Evolutionary conservation across 495 filamentous ascomycete species (phyloP).

Genomic region (Aspergillus leporis): DNA sequence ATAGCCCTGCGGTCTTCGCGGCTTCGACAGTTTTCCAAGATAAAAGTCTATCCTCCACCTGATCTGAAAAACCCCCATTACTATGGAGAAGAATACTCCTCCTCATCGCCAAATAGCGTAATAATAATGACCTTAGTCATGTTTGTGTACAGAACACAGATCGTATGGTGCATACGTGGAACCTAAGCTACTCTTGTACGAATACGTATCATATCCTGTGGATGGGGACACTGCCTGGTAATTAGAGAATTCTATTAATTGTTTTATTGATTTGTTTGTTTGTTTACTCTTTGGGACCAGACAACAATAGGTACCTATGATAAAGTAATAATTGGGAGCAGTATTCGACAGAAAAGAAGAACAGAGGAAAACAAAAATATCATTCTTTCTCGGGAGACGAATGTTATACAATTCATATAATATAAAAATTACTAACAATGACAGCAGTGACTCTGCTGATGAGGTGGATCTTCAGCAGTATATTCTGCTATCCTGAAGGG

Average conservation of each 20-base stretch:
- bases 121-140: neutral
- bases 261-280: neutral
- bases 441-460: too few relatives aligned
- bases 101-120: neutral
- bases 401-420: too few relatives aligned
- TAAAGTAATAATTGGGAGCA: too few relatives aligned
- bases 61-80: neutral
- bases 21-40: conserved; percentile 16
- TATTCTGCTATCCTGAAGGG: neutral
- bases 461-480: too few relatives aligned
- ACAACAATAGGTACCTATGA: neutral
- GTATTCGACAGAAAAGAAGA: neutral
- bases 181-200: too few relatives aligned
- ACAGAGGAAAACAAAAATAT: too few relatives aligned
- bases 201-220: neutral
- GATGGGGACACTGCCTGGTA: neutral
- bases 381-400: too few relatives aligned
- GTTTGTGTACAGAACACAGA: neutral
- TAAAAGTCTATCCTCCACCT: conserved; percentile 4
- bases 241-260: neutral
- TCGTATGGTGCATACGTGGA: neutral
- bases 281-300: neutral
- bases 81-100: neutral
- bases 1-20: conserved; percentile 13
- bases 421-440: too few relatives aligned